Evolutionary conservation across 176 grass and related monocot species (phyloP).

Genomic region (Saccharum spontaneum): DNA sequence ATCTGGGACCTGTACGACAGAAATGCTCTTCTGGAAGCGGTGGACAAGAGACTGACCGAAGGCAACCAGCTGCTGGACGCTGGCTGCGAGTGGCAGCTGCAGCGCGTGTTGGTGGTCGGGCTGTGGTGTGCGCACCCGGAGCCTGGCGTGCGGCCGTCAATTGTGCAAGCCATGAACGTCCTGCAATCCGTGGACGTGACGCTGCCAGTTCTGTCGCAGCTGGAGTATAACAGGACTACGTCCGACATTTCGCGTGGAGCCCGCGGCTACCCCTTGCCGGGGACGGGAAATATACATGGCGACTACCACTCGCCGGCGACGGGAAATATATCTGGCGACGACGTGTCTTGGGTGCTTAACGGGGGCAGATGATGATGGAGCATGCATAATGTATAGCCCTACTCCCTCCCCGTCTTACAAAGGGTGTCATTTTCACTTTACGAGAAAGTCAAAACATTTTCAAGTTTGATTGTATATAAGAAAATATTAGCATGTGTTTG

Average conservation of each 20-base stretch:
- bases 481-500: too few species aligned
- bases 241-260: background rate
- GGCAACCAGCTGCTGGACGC: background rate
- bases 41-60: slow-evolving; percentile 20
- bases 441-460: too few species aligned
- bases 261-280: background rate
- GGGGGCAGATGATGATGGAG: too few species aligned
- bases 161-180: background rate
- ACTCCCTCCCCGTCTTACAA: too few species aligned
- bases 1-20: slow-evolving; percentile 42
- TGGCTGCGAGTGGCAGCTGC: slow-evolving; percentile 1
- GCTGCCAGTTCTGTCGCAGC: too few species aligned
- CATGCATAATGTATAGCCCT: too few species aligned
- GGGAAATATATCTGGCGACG: too few species aligned
- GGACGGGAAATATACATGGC: background rate
- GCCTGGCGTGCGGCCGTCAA: slow-evolving; percentile 2
- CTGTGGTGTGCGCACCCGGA: slow-evolving; percentile 28
- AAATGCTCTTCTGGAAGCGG: background rate
- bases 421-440: too few species aligned
- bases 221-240: background rate
- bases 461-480: too few species aligned
- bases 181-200: background rate
- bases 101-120: slow-evolving; percentile 28
- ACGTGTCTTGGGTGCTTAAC: too few species aligned
- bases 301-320: too few species aligned